Conservation (phyloP, 768 basidiomycete genomes). For the Naganishia randhawae region DNA sequence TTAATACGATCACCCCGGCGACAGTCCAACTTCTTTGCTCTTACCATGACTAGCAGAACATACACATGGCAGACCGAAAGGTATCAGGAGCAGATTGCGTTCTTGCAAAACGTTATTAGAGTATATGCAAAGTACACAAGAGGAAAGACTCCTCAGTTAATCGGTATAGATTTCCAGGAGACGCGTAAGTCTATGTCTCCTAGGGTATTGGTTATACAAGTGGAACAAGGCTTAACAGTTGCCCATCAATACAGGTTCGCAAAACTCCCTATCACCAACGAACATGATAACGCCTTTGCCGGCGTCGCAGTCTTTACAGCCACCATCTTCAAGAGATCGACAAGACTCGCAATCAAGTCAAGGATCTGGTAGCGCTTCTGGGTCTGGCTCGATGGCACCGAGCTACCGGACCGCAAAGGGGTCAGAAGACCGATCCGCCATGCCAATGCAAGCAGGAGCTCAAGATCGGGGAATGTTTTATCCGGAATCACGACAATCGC, state of each 20-base stretch:
- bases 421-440: not conserved
- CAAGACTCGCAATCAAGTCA: conserved; percentile 36
- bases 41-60: conserved; percentile 74
- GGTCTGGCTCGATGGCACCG: not conserved
- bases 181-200: not conserved
- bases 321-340: conserved; percentile 24
- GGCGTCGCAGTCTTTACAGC: conserved; percentile 1
- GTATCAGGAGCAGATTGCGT: conserved; percentile 65
- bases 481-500: not conserved
- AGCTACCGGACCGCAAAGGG: conserved; percentile 4
- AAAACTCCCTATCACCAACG: conserved; percentile 14
- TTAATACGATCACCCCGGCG: not conserved
- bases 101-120: conserved; percentile 65
- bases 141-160: conserved; percentile 43
- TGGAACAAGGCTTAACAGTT: not conserved
- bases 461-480: not conserved
- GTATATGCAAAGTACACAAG: conserved; percentile 49
- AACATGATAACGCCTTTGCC: not conserved
- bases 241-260: not conserved
- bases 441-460: not conserved
- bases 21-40: conserved; percentile 58
- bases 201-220: not conserved
- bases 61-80: conserved; percentile 87
- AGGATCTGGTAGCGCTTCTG: conserved; percentile 8
- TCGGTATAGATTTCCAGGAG: conserved; percentile 35